Percentiles rank a stretch among this genome's conserved stretches.
These are phyloP conservation scores for Eucalyptus pauciflora DNA, from an alignment of 345 rosid genomes.

Conservation along the genomic window DNA sequence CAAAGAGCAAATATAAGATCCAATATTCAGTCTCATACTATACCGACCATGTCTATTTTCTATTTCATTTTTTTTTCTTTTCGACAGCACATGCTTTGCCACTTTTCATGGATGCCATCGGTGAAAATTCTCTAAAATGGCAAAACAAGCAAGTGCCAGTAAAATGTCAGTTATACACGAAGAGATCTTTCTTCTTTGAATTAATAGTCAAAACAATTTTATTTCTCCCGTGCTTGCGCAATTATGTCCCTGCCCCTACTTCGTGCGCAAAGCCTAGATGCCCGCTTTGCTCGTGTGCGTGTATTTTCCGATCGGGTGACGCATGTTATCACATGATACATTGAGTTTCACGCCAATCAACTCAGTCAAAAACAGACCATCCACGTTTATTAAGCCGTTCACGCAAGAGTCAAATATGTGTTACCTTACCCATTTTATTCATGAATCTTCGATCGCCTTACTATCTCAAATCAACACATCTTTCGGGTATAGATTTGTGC, in stretches of 20 bases:
- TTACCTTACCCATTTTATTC: neutral
- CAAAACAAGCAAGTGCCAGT: neutral
- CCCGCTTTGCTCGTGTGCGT: neutral
- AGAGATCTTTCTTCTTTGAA: neutral
- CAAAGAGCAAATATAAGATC: neutral
- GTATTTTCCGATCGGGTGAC: rapidly evolving
- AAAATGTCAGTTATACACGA: neutral
- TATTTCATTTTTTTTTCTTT: neutral
- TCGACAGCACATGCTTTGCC: neutral
- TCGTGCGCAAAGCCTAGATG: neutral
- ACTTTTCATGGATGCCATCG: neutral
- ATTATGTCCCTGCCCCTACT: neutral
- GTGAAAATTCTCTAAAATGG: neutral
- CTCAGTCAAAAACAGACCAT: neutral
- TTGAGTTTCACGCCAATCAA: neutral
- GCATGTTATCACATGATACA: neutral
- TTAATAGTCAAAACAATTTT: neutral
- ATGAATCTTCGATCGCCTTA: neutral
- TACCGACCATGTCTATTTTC: neutral
- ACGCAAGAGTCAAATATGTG: rapidly evolving
- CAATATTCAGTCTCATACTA: neutral
- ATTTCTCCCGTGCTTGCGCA: neutral
- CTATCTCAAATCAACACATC: neutral
- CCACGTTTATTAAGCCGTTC: neutral
- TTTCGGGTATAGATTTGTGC: neutral